Evolutionary conservation across 2,329 filamentous ascomycete genomes (phyloP).

Genomic region (Grosmannia serpens): DNA sequence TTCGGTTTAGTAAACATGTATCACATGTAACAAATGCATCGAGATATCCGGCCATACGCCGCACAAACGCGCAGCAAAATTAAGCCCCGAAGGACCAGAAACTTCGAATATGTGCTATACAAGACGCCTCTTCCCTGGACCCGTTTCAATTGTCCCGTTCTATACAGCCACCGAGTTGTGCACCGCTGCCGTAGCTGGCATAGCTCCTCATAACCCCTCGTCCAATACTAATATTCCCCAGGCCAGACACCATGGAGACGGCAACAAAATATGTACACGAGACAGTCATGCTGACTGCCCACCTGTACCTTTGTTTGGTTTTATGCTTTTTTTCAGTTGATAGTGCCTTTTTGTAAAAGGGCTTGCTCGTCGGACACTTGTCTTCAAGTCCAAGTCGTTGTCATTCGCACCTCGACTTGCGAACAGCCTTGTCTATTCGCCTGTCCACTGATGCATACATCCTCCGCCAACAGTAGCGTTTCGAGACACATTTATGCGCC

Average conservation of each 20-base stretch:
- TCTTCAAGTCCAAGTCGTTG: not conserved
- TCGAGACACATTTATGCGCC: conserved; percentile 40
- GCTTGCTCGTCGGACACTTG: not conserved
- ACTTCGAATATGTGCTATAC: not conserved
- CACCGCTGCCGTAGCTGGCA: not conserved
- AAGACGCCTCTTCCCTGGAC: not conserved
- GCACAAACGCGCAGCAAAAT: not conserved
- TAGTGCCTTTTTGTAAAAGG: not conserved
- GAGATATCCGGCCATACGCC: not conserved
- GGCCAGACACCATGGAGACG: not conserved
- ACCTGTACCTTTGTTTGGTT: not conserved
- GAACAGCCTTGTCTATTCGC: not conserved
- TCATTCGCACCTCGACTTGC: not conserved
- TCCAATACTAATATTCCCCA: not conserved
- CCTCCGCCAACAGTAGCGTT: not conserved
- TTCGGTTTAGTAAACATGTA: not conserved
- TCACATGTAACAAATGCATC: not conserved
- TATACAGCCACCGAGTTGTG: not conserved
- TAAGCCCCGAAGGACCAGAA: not conserved
- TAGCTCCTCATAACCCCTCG: not conserved
- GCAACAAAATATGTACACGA: not conserved
- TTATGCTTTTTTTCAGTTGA: not conserved
- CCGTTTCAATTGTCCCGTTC: not conserved
- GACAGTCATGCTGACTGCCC: not conserved
- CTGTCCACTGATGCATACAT: not conserved